Evolutionary conservation across 1,139 yeast genomes (phyloP), one percentile per base, ranked within the genome.

Genomic region (Geotrichum fermentans): DNA sequence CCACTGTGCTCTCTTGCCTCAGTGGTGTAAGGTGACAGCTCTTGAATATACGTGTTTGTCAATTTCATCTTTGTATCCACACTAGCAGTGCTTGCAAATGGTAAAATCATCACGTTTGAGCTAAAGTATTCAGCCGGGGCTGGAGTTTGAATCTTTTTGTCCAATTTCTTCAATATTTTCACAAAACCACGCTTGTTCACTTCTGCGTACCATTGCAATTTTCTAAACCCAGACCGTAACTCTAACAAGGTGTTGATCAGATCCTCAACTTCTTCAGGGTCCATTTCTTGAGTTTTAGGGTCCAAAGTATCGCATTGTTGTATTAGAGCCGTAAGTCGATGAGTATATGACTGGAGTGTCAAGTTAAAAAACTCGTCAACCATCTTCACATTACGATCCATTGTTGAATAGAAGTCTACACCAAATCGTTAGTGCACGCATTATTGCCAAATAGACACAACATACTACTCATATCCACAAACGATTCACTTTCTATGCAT

Each of bases 181-280:
- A 81, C 77, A 61, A 89, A 85, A 0, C 96, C 98, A 54, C 92
- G 82, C 63, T 85, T 88, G 70, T 90, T 90, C 61, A 90, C 77
- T 60, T 90, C 97, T 17, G 95, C 95, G 65, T 80, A 90, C 96
- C 97, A 90, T 63, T 70, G 69, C 63, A 90, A 72, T 66, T 89
- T 89, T 52, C 96, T 75, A 54, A 84, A 79, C 54, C 81, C 79
- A 13, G 83, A 74, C 46, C 95, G 75, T 50, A 89, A 72, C 62
- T 89, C 97, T 32, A 88, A 72, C 42, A 90, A 69, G 21, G 88
- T 83, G 24, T 82, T 80, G 45, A 85, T 73, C 41, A 89, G 73
- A 62, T 92, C 97, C 52, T 85, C 90, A 36, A 83, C 67, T 58
- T 88, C 96, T 51, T 85, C 92, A 13, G 68, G 63, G 36, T 77